These are phyloP conservation scores for Neopestalotiopsis sp. DNA, from an alignment of 2,329 filamentous ascomycete genomes.

Conservation along the genomic window DNA sequence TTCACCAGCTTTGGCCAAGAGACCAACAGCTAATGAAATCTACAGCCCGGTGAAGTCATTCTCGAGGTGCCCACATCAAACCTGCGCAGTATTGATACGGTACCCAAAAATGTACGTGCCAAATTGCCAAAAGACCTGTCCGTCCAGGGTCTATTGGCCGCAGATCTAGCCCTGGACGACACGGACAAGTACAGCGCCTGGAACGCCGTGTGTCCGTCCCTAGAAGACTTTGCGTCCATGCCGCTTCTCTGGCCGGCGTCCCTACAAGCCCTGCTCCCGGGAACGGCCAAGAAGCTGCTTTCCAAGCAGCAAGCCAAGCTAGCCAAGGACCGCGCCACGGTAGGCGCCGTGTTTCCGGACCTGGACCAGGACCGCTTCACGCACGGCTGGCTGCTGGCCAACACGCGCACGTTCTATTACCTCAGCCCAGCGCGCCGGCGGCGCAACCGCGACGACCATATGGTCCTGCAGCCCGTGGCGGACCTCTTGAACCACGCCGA, in stretches of 20 bases:
- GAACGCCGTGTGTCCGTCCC: slow-evolving; percentile 70
- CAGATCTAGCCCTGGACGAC: slow-evolving; percentile 63
- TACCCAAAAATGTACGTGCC: slow-evolving; percentile 57
- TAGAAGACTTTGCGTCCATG: slow-evolving; percentile 59
- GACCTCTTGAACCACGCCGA: slow-evolving; percentile 71
- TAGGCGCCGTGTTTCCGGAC: slow-evolving; percentile 47
- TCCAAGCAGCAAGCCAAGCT: slow-evolving; percentile 59
- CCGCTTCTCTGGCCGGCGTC: slow-evolving; percentile 54
- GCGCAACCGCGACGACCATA: slow-evolving; percentile 58
- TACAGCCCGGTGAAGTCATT: slow-evolving; percentile 62
- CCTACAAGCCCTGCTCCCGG: slow-evolving; percentile 53
- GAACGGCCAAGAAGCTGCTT: slow-evolving; percentile 49
- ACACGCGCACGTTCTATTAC: slow-evolving; percentile 68
- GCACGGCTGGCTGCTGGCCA: slow-evolving; percentile 65
- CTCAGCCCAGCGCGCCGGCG: slow-evolving; percentile 48
- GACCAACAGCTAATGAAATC: slow-evolving; percentile 5
- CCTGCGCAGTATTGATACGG: slow-evolving; percentile 68
- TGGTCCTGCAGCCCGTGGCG: slow-evolving; percentile 73
- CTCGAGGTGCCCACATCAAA: slow-evolving; percentile 67
- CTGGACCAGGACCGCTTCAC: slow-evolving; percentile 44
- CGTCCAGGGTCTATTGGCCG: slow-evolving; percentile 76
- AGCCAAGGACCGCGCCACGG: slow-evolving; percentile 51
- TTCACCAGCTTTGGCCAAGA: no score
- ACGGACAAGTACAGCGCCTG: slow-evolving; percentile 58
- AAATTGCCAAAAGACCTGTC: slow-evolving; percentile 59